Base-by-base conservation (phyloP, 768 basidiomycete genomes). In the Hericium erinaceus region DNA sequence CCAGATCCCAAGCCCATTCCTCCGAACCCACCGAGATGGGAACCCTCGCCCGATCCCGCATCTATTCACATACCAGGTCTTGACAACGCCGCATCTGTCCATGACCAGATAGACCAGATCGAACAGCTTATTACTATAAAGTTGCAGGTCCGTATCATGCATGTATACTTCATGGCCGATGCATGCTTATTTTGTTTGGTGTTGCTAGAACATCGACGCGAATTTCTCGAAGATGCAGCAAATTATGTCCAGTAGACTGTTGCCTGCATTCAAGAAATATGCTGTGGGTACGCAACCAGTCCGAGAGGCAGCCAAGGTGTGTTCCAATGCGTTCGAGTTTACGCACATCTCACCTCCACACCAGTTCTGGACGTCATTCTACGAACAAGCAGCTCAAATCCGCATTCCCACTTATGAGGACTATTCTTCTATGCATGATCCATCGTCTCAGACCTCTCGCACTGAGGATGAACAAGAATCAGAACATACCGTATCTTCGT, bases 321-420 rank as follows among this genome's bases (percentile, higher is more conserved):
- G 82, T 72, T 0, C 9, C 39, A 28, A 11, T 28, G 40, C 8
- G 48, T 15, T 39, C 12, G 0, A 11, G 20, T 3, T 20, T 13
- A 48, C 18, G 26, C 38, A 9, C 33, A 33, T 33, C 39, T 5
- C 15, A 48, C 15, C 9, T 20, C 15, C 18, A 11, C 49, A 24
- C 0, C 64, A 95, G 95, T 98, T 98, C 69, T 98, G 95, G 95
- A 87, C 86, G 4, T 87, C 90, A 0, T 98, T 99, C 77, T 98
- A 94, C 67, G 94, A 98, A 66, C 83, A 89, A 58, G 92, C 94
- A 9, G 95, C 95, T 3, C 86, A 92, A 64, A 87, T 93, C 28
- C 83, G 85, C 41, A 87, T 94, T 48, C 85, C 87, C 4, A 83
- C 82, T 1, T 83, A 78, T 38, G 90, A 84, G 13, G 85, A 90